Base-by-base conservation (phyloP, 2,329 filamentous ascomycete genomes). In the Cercospora nicotianae region DNA sequence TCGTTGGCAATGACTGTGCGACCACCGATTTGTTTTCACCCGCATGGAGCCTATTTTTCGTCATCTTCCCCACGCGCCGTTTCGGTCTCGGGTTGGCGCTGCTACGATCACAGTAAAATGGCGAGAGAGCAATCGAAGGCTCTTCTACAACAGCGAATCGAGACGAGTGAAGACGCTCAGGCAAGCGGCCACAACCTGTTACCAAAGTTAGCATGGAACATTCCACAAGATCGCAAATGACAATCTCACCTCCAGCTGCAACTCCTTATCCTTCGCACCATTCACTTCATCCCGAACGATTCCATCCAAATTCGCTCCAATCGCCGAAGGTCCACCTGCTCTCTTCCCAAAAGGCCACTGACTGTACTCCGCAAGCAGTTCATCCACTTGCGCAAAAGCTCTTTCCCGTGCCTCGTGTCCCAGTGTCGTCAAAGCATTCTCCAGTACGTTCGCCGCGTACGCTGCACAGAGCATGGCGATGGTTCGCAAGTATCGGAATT, bases 401-500 rank as follows among this genome's bases (percentile, higher is more conserved):
- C 94, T 87, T 82, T 99, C 95, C 74, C 95, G 86, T 65, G 94
- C 90, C 83, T 99, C 95, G 79, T 98, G 95, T 73, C 94, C 93
- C 71, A 99, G 87, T 13, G 92, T 96, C 66, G 92, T 92, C 75
- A 99, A 84, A n/a, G 94, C 95, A 78, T 99, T 99, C 83, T 99
- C 95, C 67, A 99, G 87, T 30, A 99, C 95, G 77, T 99, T 99
- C 70, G 95, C 95, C 57, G 95, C 95, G 81, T 99, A 98, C 57
- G 95, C 94, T 62, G 94, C 95, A 83, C 95, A 99, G 64, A 99
- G 93, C 94, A 99, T 97, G 75, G 91, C 86, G 72, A 99, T 89
- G 58, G 95, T 98, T 74, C 95, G 89, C 73, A 95, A 83, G 80
- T 96, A 96, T 79, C 95, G 89, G 83, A 96, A 97, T 77, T 98